Percentiles rank a stretch among this genome's conserved stretches.
Evolutionary conservation across 2,329 filamentous ascomycete species (phyloP).

Genomic region (Clonostachys sp.): DNA sequence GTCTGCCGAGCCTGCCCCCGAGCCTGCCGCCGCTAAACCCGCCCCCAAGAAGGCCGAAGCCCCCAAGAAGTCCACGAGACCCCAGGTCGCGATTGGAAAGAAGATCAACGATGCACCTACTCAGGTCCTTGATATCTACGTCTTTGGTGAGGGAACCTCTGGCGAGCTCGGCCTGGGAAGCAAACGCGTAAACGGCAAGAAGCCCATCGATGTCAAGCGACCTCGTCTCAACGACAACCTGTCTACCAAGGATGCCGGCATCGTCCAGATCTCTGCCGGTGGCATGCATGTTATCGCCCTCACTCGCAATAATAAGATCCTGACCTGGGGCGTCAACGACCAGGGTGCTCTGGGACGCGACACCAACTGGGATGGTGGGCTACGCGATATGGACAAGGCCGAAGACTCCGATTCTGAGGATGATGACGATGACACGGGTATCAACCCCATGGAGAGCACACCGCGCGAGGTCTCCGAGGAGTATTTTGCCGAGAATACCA

Average conservation of each 20-base stretch:
- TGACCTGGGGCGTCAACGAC: conserved; percentile 82
- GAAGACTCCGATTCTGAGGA: conserved; percentile 50
- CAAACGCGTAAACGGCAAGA: conserved; percentile 55
- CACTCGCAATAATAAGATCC: conserved; percentile 69
- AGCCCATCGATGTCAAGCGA: conserved; percentile 72
- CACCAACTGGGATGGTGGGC: conserved; percentile 59
- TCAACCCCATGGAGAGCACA: conserved; percentile 70
- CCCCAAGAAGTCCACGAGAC: conserved; percentile 33
- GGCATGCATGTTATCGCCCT: conserved; percentile 74
- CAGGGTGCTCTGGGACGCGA: conserved; percentile 70
- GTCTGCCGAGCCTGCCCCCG: neutral
- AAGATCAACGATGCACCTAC: conserved; percentile 65
- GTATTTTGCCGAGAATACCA: conserved; percentile 55
- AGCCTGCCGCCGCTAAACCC: conserved; percentile 5
- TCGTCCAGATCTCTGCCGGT: conserved; percentile 73
- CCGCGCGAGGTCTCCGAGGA: conserved; percentile 56
- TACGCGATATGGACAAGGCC: conserved; percentile 50
- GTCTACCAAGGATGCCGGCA: conserved; percentile 56
- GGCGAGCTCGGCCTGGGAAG: conserved; percentile 79
- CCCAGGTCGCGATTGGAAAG: conserved; percentile 47
- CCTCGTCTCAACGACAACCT: conserved; percentile 73
- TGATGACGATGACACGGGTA: conserved; percentile 57
- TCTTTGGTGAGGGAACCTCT: conserved; percentile 76
- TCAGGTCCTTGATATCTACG: conserved; percentile 65
- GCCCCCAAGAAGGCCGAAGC: conserved; percentile 10